These are phyloP conservation scores for Phycomyces blakesleeanus DNA, from an alignment of 192 early-diverging fungal species.

Conservation along the genomic window DNA sequence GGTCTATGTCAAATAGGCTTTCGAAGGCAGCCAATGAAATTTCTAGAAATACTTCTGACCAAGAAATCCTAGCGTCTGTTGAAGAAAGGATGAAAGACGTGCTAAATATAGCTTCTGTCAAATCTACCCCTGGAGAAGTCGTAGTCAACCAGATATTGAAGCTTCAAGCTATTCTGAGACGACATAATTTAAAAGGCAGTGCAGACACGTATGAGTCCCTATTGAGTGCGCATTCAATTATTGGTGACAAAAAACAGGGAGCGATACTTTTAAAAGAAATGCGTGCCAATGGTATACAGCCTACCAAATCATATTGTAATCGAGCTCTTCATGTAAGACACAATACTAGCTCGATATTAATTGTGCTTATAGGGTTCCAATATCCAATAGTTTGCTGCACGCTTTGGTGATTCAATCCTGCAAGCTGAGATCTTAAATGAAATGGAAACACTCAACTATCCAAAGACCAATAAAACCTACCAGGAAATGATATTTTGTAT, in stretches of 20 bases:
- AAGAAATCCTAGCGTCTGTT: neutral
- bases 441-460: neutral
- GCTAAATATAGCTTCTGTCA: neutral
- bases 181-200: constrained; percentile 17
- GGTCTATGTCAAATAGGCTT: no score
- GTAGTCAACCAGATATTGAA: neutral
- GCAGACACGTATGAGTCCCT: constrained; percentile 31
- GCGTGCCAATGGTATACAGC: constrained; percentile 16
- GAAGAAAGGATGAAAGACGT: neutral
- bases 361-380: neutral
- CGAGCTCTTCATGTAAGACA: constrained; percentile 36
- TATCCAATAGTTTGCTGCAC: constrained; percentile 6
- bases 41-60: no score
- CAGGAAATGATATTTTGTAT: constrained; percentile 39
- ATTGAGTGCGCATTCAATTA: constrained; percentile 28
- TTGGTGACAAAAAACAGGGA: constrained; percentile 17
- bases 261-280: constrained; percentile 33
- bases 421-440: constrained; percentile 16
- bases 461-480: constrained; percentile 21
- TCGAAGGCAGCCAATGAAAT: no score
- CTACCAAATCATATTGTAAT: constrained; percentile 22
- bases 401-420: constrained; percentile 1
- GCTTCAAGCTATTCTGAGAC: neutral
- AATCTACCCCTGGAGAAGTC: no score
- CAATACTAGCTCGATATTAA: no score